Conservation (phyloP, 805 yeast genomes). For the Wickerhamomyces xylosicus region DNA sequence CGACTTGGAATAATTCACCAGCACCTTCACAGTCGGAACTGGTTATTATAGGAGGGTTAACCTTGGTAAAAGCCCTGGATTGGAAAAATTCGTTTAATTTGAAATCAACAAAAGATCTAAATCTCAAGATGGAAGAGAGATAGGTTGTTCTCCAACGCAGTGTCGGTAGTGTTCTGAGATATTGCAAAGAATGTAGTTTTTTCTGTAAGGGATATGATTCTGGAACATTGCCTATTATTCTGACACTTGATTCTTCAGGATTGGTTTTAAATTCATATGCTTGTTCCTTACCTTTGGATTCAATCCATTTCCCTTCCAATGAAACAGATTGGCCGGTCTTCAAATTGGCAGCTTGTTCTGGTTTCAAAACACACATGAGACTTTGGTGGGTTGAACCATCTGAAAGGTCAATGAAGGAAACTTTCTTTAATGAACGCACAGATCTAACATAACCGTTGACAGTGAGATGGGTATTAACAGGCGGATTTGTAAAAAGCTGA, state of each 20-base stretch:
- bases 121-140: conserved; percentile 57
- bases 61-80: conserved; percentile 48
- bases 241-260: conserved; percentile 24
- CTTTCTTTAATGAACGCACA: conserved; percentile 60
- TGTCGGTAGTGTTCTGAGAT: conserved; percentile 63
- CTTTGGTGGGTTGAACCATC: conserved; percentile 62
- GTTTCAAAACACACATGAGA: conserved; percentile 45
- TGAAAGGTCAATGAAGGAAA: conserved; percentile 67
- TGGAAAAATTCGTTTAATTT: conserved; percentile 45
- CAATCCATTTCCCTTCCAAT: conserved; percentile 32
- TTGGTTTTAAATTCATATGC: conserved; percentile 36
- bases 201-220: conserved; percentile 76
- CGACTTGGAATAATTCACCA: conserved; percentile 73
- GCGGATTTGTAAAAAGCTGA: conserved; percentile 13
- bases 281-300: conserved; percentile 42
- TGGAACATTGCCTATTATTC: conserved; percentile 51
- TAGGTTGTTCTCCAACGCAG: conserved; percentile 64
- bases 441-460: conserved; percentile 71
- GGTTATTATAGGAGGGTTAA: conserved; percentile 80
- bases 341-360: conserved; percentile 20
- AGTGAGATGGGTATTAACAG: conserved; percentile 25
- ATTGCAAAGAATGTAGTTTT: conserved; percentile 57
- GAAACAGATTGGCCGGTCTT: conserved; percentile 38
- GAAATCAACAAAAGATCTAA: conserved; percentile 59
- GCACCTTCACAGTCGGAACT: conserved; percentile 96